These are phyloP conservation scores for Lactarius trivialis DNA, from an alignment of 768 basidiomycete species.

Conservation along the genomic window DNA sequence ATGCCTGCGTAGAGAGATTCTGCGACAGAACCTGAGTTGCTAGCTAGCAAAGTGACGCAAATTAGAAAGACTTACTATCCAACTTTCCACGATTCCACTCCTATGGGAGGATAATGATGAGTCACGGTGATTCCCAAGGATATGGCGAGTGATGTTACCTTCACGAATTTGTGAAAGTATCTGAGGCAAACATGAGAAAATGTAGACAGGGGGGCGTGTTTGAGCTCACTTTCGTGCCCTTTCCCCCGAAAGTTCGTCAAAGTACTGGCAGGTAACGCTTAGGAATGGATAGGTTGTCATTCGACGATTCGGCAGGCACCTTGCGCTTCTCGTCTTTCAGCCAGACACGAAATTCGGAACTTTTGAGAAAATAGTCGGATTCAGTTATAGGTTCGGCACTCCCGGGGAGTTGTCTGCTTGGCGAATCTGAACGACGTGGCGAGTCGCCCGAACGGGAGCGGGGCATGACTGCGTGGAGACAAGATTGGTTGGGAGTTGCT, in stretches of 20 bases:
- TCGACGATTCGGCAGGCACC: slow-evolving; percentile 32
- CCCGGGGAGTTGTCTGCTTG: slow-evolving; percentile 39
- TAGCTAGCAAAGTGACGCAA: not conserved
- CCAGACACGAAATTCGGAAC: slow-evolving; percentile 82
- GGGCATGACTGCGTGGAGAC: slow-evolving; percentile 6
- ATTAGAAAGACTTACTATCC: slow-evolving; percentile 39
- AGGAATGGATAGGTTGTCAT: not conserved
- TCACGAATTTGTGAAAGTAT: slow-evolving; percentile 91
- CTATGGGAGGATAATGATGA: slow-evolving; percentile 29
- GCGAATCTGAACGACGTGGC: slow-evolving; percentile 5
- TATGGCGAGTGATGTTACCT: slow-evolving; percentile 38
- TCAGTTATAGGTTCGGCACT: slow-evolving; percentile 62
- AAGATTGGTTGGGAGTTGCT: not conserved
- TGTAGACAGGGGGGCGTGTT: slow-evolving; percentile 24
- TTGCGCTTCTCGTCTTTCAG: slow-evolving; percentile 65
- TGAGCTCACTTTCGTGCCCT: slow-evolving; percentile 61
- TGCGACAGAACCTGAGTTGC: slow-evolving; percentile 23
- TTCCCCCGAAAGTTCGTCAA: slow-evolving; percentile 80
- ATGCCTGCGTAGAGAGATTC: slow-evolving; percentile 58
- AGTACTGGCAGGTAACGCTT: slow-evolving; percentile 48
- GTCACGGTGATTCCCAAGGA: slow-evolving; percentile 2
- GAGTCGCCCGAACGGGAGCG: slow-evolving; percentile 18
- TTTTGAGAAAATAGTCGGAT: slow-evolving; percentile 86
- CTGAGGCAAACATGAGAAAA: slow-evolving; percentile 36
- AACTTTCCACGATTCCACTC: slow-evolving; percentile 81